phyloP scores from a whole-genome alignment of 768 basidiomycete genomes.

The Dacryopinax primogenitus region DNA sequence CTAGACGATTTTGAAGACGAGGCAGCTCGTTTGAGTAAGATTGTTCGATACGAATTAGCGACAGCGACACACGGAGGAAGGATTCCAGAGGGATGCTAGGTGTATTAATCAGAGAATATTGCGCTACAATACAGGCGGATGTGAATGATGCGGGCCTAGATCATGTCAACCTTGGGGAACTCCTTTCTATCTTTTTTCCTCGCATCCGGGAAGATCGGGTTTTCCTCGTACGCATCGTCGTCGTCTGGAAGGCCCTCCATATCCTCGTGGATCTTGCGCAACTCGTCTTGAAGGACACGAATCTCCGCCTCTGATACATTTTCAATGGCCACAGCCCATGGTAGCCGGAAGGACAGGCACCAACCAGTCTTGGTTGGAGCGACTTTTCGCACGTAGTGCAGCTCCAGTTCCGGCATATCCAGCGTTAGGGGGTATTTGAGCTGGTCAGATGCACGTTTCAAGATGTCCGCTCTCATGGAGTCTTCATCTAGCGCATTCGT shows the following conservation, averaged over 20 bases:
- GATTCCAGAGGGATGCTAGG: not conserved
- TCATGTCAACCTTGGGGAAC: not conserved
- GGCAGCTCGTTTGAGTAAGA: too few relatives aligned
- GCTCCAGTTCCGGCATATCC: conserved; percentile 25
- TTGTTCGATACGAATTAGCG: too few relatives aligned
- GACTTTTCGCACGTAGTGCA: conserved; percentile 80
- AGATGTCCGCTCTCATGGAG: conserved; percentile 64
- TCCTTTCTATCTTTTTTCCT: not conserved
- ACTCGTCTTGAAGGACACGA: not conserved
- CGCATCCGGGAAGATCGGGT: not conserved
- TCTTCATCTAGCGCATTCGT: conserved; percentile 64
- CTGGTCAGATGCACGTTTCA: conserved; percentile 57
- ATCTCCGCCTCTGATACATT: not conserved
- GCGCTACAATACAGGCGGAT: not conserved
- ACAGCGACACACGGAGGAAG: too few relatives aligned
- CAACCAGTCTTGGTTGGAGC: conserved; percentile 98
- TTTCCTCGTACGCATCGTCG: not conserved
- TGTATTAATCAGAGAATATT: not conserved
- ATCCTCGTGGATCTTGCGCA: not conserved
- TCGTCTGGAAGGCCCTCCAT: not conserved
- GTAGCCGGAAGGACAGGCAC: conserved; percentile 77
- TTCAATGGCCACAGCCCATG: conserved; percentile 33
- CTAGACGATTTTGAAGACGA: not conserved
- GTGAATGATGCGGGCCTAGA: not conserved
- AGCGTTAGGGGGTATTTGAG: conserved; percentile 44